Evolutionary conservation across 257 asterid genomes (phyloP).

Genomic region (Thymus mandschuricus): DNA sequence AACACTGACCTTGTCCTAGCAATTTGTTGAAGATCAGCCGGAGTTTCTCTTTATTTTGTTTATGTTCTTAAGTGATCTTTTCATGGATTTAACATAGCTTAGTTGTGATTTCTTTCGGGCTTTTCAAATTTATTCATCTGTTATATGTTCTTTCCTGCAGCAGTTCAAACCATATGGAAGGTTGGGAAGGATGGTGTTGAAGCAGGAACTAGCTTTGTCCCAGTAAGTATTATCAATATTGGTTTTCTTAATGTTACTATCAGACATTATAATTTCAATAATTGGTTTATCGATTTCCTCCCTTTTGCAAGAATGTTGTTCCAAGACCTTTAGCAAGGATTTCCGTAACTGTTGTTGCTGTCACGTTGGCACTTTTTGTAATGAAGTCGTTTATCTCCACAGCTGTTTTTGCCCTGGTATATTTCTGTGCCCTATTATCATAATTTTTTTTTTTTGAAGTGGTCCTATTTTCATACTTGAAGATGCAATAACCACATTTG

Average conservation of each 20-base stretch:
- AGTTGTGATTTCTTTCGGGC: conserved; percentile 7
- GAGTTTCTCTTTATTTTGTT: neutral
- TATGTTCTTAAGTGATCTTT: neutral
- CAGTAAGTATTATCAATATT: conserved; percentile 54
- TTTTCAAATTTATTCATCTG: conserved; percentile 6
- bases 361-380: conserved; percentile 55
- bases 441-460: too few species aligned
- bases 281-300: neutral
- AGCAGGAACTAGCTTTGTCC: conserved; percentile 89
- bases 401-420: conserved; percentile 79
- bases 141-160: conserved; percentile 40
- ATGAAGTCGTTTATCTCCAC: conserved; percentile 89
- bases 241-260: conserved; percentile 12
- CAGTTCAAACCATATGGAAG: conserved; percentile 69
- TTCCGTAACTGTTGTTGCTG: conserved; percentile 59
- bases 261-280: neutral
- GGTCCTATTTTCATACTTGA: neutral
- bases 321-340: conserved; percentile 93
- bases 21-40: neutral
- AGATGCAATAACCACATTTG: neutral
- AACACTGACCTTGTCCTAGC: neutral
- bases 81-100: neutral
- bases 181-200: conserved; percentile 90
- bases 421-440: too few species aligned
- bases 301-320: conserved; percentile 54